These are phyloP conservation scores for Aureoboletus auriporus DNA, from an alignment of 768 basidiomycete genomes.

Conservation along the genomic window DNA sequence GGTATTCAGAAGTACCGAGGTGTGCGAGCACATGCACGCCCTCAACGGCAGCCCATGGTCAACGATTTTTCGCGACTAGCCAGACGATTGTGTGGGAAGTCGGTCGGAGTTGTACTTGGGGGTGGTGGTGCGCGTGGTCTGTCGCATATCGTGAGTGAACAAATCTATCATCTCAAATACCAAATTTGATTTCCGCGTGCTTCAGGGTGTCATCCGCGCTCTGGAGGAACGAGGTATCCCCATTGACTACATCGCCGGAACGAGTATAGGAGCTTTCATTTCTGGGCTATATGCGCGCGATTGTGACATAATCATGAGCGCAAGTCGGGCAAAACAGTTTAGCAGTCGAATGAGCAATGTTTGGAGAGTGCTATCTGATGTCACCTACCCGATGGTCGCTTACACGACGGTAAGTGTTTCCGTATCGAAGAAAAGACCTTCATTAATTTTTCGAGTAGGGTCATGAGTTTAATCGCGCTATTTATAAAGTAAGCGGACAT, in stretches of 20 bases:
- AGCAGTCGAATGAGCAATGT: conserved; percentile 89
- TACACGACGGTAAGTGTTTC: conserved; percentile 59
- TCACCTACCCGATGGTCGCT: conserved; percentile 75
- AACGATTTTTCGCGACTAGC: conserved; percentile 94
- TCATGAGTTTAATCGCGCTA: conserved; percentile 90
- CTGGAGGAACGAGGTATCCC: conserved; percentile 90
- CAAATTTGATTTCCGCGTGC: conserved; percentile 5
- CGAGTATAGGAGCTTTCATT: conserved; percentile 89
- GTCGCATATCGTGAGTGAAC: conserved; percentile 55
- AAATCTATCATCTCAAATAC: conserved; percentile 2
- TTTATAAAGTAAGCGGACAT: conserved; percentile 68
- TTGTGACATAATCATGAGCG: conserved; percentile 81
- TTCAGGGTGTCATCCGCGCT: conserved; percentile 86
- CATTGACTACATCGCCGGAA: conserved; percentile 92
- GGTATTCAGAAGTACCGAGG: conserved; percentile 87
- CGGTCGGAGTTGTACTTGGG: conserved; percentile 90
- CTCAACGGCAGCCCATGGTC: conserved; percentile 73
- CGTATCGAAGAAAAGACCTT: background rate
- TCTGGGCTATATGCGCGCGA: conserved; percentile 95
- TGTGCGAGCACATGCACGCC: conserved; percentile 53
- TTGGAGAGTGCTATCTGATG: conserved; percentile 90
- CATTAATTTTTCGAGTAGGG: conserved; percentile 48
- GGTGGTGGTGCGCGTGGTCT: conserved; percentile 97
- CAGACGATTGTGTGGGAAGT: conserved; percentile 85
- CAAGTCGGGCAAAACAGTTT: conserved; percentile 89